phyloP scores from a whole-genome alignment of 495 filamentous ascomycete genomes.

The Amorphotheca resinae region DNA sequence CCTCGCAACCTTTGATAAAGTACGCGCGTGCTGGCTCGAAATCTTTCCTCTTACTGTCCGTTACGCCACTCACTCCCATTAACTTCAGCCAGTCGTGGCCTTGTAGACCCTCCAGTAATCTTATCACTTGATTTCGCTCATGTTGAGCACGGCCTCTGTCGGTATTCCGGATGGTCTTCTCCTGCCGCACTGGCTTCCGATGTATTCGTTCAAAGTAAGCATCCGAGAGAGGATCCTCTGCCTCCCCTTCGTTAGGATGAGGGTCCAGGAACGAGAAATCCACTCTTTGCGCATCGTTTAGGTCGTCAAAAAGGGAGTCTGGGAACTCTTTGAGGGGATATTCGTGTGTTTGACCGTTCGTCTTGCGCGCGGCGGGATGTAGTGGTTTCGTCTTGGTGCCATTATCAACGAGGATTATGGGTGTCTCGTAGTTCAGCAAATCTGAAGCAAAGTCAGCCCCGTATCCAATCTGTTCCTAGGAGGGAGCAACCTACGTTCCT shows the following conservation, averaged over 20 bases:
- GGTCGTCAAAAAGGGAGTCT: slow-evolving; percentile 32
- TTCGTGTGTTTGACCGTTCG: slow-evolving; percentile 15
- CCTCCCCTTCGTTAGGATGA: slow-evolving; percentile 25
- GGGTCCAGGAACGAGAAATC: slow-evolving; percentile 42
- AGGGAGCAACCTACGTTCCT: slow-evolving; percentile 46
- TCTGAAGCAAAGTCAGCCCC: slow-evolving; percentile 27
- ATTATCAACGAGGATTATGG: slow-evolving; percentile 42
- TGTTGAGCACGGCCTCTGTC: slow-evolving; percentile 87
- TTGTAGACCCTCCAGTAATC: slow-evolving; percentile 73
- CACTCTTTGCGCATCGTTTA: slow-evolving; percentile 40
- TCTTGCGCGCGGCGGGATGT: slow-evolving; percentile 19
- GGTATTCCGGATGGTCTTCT: slow-evolving; percentile 86
- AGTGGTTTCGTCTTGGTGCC: slow-evolving; percentile 18
- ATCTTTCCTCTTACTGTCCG: slow-evolving; percentile 67
- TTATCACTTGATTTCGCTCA: slow-evolving; percentile 77
- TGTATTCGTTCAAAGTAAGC: slow-evolving; percentile 55
- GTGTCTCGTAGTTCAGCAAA: slow-evolving; percentile 46
- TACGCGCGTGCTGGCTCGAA: slow-evolving; percentile 77
- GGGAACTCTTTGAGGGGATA: slow-evolving; percentile 34
- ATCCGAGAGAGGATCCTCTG: slow-evolving; percentile 59
- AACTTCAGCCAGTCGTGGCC: slow-evolving; percentile 87
- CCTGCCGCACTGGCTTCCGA: slow-evolving; percentile 67
- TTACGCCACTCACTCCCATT: slow-evolving; percentile 83
- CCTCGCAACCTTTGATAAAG: slow-evolving; percentile 69
- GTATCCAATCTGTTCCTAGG: neutral